phyloP scores from a whole-genome alignment of 2,329 filamentous ascomycete genomes.

The Didymella keratinophila region DNA sequence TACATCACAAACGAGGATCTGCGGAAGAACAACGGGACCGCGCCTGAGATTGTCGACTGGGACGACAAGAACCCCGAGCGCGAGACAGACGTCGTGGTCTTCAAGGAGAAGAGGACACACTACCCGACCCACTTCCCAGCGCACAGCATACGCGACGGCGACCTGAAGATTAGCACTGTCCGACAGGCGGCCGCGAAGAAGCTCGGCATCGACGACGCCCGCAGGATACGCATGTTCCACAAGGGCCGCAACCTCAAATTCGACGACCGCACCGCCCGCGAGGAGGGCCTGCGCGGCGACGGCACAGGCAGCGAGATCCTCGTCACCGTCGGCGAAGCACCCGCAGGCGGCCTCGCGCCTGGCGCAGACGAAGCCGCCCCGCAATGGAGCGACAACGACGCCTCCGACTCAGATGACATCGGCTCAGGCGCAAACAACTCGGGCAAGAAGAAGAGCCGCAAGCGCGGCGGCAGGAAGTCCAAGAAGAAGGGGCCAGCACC shows the following conservation, averaged over 20 bases:
- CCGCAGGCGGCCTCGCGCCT: slow-evolving; percentile 51
- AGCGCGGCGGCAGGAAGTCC: slow-evolving; percentile 51
- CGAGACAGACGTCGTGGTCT: slow-evolving; percentile 73
- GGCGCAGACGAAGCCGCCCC: slow-evolving; percentile 47
- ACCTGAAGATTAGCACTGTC: slow-evolving; percentile 71
- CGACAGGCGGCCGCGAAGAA: slow-evolving; percentile 72
- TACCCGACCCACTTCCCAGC: slow-evolving; percentile 77
- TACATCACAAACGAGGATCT: slow-evolving; percentile 84
- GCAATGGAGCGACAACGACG: slow-evolving; percentile 45
- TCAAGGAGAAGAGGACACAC: slow-evolving; percentile 71
- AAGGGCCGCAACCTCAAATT: slow-evolving; percentile 76
- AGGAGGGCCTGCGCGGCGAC: slow-evolving; percentile 66
- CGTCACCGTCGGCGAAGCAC: slow-evolving; percentile 63
- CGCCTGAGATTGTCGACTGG: slow-evolving; percentile 50
- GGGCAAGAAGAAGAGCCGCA: slow-evolving; percentile 47
- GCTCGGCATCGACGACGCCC: slow-evolving; percentile 66
- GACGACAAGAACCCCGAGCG: slow-evolving; percentile 54
- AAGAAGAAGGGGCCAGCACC: slow-evolving; percentile 55
- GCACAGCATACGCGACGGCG: slow-evolving; percentile 77
- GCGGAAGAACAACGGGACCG: slow-evolving; percentile 54
- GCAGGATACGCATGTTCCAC: slow-evolving; percentile 72
- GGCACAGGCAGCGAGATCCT: slow-evolving; percentile 67
- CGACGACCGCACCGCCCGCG: slow-evolving; percentile 62
- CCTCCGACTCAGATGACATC: slow-evolving; percentile 51
- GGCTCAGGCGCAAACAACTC: slow-evolving; percentile 38